These are phyloP conservation scores for Mycena maculata DNA, from an alignment of 768 basidiomycete genomes.

Conservation along the genomic window DNA sequence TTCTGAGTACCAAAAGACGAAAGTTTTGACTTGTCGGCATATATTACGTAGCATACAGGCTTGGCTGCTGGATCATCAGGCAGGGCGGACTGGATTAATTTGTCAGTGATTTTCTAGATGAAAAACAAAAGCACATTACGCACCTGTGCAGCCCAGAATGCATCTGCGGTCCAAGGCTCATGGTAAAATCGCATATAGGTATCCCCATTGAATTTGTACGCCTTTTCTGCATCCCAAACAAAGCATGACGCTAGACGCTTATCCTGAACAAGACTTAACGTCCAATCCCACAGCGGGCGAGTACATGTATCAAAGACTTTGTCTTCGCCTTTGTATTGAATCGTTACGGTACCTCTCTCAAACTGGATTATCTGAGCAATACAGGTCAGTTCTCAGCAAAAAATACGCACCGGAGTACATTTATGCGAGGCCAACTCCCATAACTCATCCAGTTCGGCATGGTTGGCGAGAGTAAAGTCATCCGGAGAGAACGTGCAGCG, in stretches of 20 bases:
- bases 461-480: not conserved
- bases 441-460: constrained; percentile 3
- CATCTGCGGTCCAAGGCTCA: constrained; percentile 54
- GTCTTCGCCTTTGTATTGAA: constrained; percentile 30
- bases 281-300: constrained; percentile 44
- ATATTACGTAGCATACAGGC: constrained; percentile 31
- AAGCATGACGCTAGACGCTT: constrained; percentile 36
- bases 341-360: constrained; percentile 22
- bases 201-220: constrained; percentile 42
- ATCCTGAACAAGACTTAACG: constrained; percentile 37
- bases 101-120: not conserved
- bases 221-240: constrained; percentile 44
- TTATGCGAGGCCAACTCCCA: constrained; percentile 19
- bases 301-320: constrained; percentile 31
- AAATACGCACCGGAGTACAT: constrained; percentile 3
- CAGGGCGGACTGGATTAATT: not conserved
- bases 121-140: not conserved
- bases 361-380: not conserved
- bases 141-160: constrained; percentile 54
- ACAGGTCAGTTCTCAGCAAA: not conserved
- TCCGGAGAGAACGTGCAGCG: not conserved
- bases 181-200: constrained; percentile 42
- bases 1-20: constrained; percentile 33
- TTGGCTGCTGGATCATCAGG: constrained; percentile 14
- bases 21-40: constrained; percentile 37